These are phyloP conservation scores for Phaeomoniella chlamydospora DNA, from an alignment of 2,329 filamentous ascomycete genomes.

Conservation along the genomic window DNA sequence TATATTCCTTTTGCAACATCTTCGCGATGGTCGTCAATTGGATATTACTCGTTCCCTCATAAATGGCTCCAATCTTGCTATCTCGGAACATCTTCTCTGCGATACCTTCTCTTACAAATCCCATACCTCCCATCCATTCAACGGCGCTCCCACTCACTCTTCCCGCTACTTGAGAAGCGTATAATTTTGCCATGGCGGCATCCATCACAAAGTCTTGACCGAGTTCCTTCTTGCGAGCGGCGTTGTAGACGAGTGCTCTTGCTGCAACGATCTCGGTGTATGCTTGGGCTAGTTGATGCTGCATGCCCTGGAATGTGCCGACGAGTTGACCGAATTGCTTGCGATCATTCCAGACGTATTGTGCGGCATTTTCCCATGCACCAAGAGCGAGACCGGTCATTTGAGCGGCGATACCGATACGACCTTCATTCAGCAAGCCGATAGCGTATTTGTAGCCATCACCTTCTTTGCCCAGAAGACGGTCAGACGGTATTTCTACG, in stretches of 20 bases:
- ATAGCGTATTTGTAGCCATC: constrained; percentile 98
- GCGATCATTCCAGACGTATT: constrained; percentile 95
- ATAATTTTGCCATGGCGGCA: constrained; percentile 96
- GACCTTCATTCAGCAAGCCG: constrained; percentile 80
- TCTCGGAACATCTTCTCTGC: constrained; percentile 98
- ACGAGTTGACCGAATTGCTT: constrained; percentile 90
- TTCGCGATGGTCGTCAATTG: constrained; percentile 59
- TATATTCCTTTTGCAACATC: constrained; percentile 55
- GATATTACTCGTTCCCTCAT: constrained; percentile 66
- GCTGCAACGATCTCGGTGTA: constrained; percentile 90
- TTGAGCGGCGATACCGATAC: constrained; percentile 94
- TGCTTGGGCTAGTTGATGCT: constrained; percentile 93
- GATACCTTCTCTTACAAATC: constrained; percentile 87
- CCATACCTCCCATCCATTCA: constrained; percentile 99
- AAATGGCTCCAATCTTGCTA: constrained; percentile 96
- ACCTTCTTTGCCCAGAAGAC: constrained; percentile 75
- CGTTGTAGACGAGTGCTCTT: constrained; percentile 86
- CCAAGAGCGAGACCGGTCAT: constrained; percentile 96
- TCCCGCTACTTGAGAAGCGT: constrained; percentile 81
- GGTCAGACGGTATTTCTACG: constrained; percentile 74
- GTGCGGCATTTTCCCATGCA: constrained; percentile 86
- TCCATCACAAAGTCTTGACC: constrained; percentile 91
- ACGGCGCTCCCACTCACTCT: constrained; percentile 73
- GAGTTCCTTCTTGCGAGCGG: constrained; percentile 93
- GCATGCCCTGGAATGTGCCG: constrained; percentile 97